Evolutionary conservation across 1,284 basidiomycete genomes (phyloP), one percentile per base, ranked within the genome.

Genomic region (Coniferiporia weirii): DNA sequence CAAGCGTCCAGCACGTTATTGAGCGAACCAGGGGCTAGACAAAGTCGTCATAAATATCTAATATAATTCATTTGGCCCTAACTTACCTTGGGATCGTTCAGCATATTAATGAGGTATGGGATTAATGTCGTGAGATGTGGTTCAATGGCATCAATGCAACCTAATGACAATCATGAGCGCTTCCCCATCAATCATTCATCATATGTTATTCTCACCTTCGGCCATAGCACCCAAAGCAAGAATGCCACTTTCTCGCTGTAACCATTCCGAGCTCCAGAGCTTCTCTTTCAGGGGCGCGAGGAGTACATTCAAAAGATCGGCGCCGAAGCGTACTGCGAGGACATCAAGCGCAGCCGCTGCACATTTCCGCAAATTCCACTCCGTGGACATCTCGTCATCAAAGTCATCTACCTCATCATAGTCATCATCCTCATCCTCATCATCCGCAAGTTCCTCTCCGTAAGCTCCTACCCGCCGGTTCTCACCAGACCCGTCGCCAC

Each of bases 321-420:
- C 82, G 51, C 87, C 87, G 68, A 98, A 99, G 55, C 92, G 85
- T 32, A 98, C 93, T 1, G 95, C 95, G 64, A 99, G 85, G 17
- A 99, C 96, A 72, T 99, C 97, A 60, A 99, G 79, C 1, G 97
- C 97, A 0, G 97, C 97, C 0, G 97, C 97, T 1, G 94, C 94
- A 71, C 97, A 99, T 76, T 99, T 99, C 65, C 97, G 83, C 64
- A 99, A 77, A 74, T 99, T 99, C 97, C 97, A 99, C 72, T 98
- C 95, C 8, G 94, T 95, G n/a, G 91, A 88, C 76, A 92, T 91
- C 68, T 98, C 96, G 64, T 99, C 96, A 8, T 95, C 94, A 66
- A 95, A 94, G 62, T 95, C 93, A 44, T 95, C 91, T 59, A 92
- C 90, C 63, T 96, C 91, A 54, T 90, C 81, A 65, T 93, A 84